Conservation (phyloP, 257 asterid genomes). For the Eustoma russellianum region DNA sequence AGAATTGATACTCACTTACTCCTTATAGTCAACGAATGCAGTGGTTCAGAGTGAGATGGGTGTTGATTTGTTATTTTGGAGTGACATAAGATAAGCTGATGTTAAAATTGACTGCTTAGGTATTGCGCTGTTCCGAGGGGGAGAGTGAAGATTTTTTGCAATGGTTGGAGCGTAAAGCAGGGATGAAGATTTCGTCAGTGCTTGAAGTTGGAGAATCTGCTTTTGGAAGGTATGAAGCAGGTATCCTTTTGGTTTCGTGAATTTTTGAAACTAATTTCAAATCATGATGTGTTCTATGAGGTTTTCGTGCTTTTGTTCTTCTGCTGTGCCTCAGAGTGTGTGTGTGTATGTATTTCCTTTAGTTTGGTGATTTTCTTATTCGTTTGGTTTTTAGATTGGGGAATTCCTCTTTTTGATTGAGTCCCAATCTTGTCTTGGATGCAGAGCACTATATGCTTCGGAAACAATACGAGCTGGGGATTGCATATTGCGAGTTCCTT, state of each 20-base stretch:
- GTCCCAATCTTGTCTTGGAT: background rate
- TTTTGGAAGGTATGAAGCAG: constrained; percentile 37
- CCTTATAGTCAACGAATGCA: too few species aligned
- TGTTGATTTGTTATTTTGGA: background rate
- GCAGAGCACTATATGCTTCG: constrained; percentile 56
- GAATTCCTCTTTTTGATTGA: background rate
- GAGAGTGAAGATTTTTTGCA: constrained; percentile 44
- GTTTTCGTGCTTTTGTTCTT: background rate
- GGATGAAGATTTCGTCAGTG: constrained; percentile 40
- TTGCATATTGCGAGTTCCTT: constrained; percentile 65
- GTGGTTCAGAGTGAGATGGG: too few species aligned
- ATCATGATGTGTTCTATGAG: background rate
- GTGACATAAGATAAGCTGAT: too few species aligned
- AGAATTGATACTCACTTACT: too few species aligned
- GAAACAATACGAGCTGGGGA: constrained; percentile 44
- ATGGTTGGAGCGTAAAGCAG: constrained; percentile 67
- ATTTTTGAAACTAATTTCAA: background rate
- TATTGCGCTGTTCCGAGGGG: constrained; percentile 20
- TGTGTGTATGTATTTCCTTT: too few species aligned
- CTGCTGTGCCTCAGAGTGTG: background rate
- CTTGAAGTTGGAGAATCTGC: constrained; percentile 59
- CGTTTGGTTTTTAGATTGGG: background rate
- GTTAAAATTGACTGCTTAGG: constrained; percentile 8
- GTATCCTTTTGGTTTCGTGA: background rate
- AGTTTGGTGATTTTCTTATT: background rate